phyloP scores from a whole-genome alignment of 140 eudicot species.

The Ambrosia hybrid region DNA sequence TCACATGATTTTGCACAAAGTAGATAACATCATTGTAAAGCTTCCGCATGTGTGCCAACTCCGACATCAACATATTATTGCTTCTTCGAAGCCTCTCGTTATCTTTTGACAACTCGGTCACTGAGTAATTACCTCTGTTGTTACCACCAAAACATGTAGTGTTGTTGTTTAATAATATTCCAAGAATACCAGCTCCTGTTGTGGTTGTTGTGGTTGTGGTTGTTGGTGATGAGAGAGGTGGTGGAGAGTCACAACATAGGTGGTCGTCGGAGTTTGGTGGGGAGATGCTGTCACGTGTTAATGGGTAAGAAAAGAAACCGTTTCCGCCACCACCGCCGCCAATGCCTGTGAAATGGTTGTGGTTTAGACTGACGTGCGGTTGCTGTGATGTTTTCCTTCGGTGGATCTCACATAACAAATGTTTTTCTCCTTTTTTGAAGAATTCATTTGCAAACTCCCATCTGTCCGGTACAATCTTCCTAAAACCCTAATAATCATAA shows the following conservation, averaged over 20 bases:
- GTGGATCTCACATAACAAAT: constrained; percentile 90
- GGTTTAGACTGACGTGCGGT: constrained; percentile 52
- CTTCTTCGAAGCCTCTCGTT: constrained; percentile 79
- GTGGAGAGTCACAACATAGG: constrained; percentile 45
- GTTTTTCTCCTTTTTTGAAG: constrained; percentile 88
- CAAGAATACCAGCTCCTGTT: constrained; percentile 22
- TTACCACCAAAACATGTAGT: not conserved
- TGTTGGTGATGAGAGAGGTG: constrained; percentile 51
- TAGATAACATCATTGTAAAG: constrained; percentile 87
- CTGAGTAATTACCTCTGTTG: constrained; percentile 26
- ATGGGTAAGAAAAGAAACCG: constrained; percentile 45
- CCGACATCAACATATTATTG: constrained; percentile 78
- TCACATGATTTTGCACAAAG: constrained; percentile 91
- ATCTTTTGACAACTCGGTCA: constrained; percentile 72
- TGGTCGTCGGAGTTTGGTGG: constrained; percentile 83
- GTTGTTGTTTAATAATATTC: constrained; percentile 13
- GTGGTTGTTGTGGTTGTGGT: constrained; percentile 23
- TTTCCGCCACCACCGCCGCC: constrained; percentile 19
- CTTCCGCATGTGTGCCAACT: constrained; percentile 86
- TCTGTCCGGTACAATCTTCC: constrained; percentile 95
- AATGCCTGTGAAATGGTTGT: constrained; percentile 48
- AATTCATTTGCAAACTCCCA: constrained; percentile 95
- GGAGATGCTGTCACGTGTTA: constrained; percentile 61
- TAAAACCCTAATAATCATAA: constrained; percentile 62
- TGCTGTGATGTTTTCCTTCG: constrained; percentile 80